These are phyloP conservation scores for Cladophialophora yegresii DNA, from an alignment of 2,329 filamentous ascomycete genomes.

Conservation along the genomic window DNA sequence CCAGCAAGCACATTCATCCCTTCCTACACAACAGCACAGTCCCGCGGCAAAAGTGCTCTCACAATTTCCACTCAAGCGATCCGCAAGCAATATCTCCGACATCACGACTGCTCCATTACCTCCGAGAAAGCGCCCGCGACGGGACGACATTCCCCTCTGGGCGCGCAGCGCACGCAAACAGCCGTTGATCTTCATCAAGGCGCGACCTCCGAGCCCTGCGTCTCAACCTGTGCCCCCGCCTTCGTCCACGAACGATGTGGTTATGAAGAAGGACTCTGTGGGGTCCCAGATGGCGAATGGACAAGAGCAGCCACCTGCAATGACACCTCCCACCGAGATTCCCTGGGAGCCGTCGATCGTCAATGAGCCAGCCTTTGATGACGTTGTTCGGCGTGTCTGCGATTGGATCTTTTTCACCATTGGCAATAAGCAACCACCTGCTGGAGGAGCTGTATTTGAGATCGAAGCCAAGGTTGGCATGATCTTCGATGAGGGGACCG, in stretches of 20 bases:
- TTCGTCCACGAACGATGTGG: conserved; percentile 25
- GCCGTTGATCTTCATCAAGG: conserved; percentile 28
- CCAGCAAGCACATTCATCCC: conserved; percentile 26
- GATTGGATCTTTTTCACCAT: conserved; percentile 78
- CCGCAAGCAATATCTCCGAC: conserved; percentile 33
- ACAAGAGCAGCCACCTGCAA: conserved; percentile 31
- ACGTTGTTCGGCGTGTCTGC: conserved; percentile 72
- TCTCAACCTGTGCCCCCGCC: conserved; percentile 23
- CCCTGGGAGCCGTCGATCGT: conserved; percentile 64
- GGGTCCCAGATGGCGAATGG: conserved; percentile 39
- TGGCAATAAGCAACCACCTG: conserved; percentile 52
- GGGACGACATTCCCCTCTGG: conserved; percentile 57
- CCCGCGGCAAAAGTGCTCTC: conserved; percentile 13
- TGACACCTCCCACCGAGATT: conserved; percentile 34
- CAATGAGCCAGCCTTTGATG: conserved; percentile 69
- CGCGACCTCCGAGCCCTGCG: conserved; percentile 3
- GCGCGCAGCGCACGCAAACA: conserved; percentile 48
- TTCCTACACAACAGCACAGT: conserved; percentile 23
- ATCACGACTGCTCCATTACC: conserved; percentile 40
- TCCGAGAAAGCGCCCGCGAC: conserved; percentile 54
- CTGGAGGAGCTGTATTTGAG: conserved; percentile 72
- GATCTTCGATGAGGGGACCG: conserved; percentile 67
- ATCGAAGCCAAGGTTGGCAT: conserved; percentile 92
- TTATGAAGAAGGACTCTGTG: conserved; percentile 33
- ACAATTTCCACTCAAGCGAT: conserved; percentile 32